Base-by-base conservation (phyloP, 108 stramenopile species). In the Licmophora abbreviata region DNA sequence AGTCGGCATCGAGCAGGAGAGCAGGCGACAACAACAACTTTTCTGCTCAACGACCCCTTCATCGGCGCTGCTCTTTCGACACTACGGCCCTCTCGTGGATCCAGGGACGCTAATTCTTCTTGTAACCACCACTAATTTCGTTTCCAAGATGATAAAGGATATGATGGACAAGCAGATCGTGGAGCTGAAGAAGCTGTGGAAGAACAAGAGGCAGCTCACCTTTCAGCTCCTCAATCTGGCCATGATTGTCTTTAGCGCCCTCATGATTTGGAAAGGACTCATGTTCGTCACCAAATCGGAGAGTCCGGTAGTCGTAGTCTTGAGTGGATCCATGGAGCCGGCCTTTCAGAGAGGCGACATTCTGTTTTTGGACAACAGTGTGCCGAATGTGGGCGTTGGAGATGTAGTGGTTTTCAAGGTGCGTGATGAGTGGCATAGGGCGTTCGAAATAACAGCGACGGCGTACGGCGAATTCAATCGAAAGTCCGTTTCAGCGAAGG, bases 371-470 rank as follows among this genome's bases (percentile, higher is more conserved):
- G 83, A 97, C 81, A 99, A 99, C 65, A 74, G 92, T 4, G 85
- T 92, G 0, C 67, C 91, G 34, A 70, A 93, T 36, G 94, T 99
- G 18, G 75, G 73, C 24, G 94, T 95, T 1, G 99, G 99, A 3
- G 99, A 99, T 64, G 88, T 99, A 5, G 99, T 99, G 8, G 99
- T 99, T 8, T 99, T 97, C 81, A 97, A 97, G 71, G n/a, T n/a
- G n/a, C n/a, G n/a, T n/a, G n/a, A n/a, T n/a, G n/a, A n/a, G n/a
- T n/a, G n/a, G n/a, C n/a, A n/a, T n/a, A n/a, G n/a, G n/a, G n/a
- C n/a, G n/a, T n/a, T n/a, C n/a, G n/a, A n/a, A n/a, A n/a, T n/a
- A n/a, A n/a, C n/a, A n/a, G n/a, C n/a, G n/a, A n/a, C n/a, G n/a
- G n/a, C n/a, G n/a, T n/a, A n/a, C n/a, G n/a, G n/a, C n/a, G n/a